Evolutionary conservation across 176 grass and related monocot genomes (phyloP), one percentile per base, ranked within the genome.

Genomic region (Panicum miliaceum): DNA sequence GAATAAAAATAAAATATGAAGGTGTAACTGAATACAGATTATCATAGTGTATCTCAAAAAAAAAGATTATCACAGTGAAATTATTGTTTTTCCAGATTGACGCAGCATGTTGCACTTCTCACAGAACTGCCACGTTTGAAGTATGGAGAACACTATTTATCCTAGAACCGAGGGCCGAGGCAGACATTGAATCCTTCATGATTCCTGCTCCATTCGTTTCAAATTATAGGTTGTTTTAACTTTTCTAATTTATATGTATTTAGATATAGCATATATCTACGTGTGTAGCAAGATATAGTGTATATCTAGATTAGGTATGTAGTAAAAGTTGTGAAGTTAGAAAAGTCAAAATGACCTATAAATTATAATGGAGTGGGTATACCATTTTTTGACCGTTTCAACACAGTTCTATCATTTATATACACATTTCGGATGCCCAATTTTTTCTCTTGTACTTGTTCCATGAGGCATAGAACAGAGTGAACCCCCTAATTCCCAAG

Each of bases 381-480:
- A 32, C 9, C 29, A 32, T 32, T 51, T 26, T 16, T 12, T 29
- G 15, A 14, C 1, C 4, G 32, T 82, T 58, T 46, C n/a, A 60
- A 22, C 34, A 20, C 6, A 20, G 6, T 23, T 9, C 54, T 12
- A 12, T 62, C 40, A 25, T 60, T 29, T 73, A 80, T 86, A 34
- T 86, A 86, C 67, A 80, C 8, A 60, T 26, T 23, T 32, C 53
- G 16, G 32, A 62, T 18, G 14, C 20, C 58, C 12, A 70, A 70
- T 77, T 62, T 50, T 5, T 1, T 22, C 14, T 23, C 8, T 22
- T n/a, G 22, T 25, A 25, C n/a, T 8, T 59, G 56, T 59, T 59
- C 56, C 56, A 59, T 59, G 56, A 25, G n/a, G 56, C 42, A 81
- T 7, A 25, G 63, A 68, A 68, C 78, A 26, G 52, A 42, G 63